These are phyloP conservation scores for Geranomyces variabilis DNA, from an alignment of 192 early-diverging fungal species.

Conservation along the genomic window DNA sequence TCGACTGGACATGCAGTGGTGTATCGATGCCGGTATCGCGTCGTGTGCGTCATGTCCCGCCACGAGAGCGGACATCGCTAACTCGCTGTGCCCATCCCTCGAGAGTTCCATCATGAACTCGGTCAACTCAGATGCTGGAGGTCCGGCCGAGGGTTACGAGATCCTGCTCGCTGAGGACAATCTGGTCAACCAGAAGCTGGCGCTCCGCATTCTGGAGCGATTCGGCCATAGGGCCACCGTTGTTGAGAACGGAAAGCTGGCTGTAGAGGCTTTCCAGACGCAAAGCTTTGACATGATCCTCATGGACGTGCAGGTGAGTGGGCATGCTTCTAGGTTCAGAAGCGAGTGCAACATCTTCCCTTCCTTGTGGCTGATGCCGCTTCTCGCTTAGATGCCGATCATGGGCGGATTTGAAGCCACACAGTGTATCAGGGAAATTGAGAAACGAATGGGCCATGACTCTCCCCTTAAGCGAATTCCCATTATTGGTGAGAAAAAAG, in stretches of 20 bases:
- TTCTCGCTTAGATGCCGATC: conserved; percentile 65
- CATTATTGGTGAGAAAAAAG: conserved; percentile 48
- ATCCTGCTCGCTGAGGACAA: conserved; percentile 88
- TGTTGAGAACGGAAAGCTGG: conserved; percentile 78
- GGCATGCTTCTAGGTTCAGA: not conserved
- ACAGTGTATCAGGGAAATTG: conserved; percentile 72
- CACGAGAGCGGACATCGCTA: conserved; percentile 63
- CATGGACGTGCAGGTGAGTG: conserved; percentile 71
- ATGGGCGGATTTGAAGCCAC: conserved; percentile 91
- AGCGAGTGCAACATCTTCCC: not conserved
- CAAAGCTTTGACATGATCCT: conserved; percentile 70
- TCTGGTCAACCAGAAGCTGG: conserved; percentile 78
- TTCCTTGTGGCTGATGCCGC: too few species aligned
- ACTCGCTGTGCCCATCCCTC: conserved; percentile 72
- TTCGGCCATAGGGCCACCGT: conserved; percentile 77
- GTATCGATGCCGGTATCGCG: conserved; percentile 56
- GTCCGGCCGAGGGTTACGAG: conserved; percentile 53
- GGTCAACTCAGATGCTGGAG: conserved; percentile 17
- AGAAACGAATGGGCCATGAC: conserved; percentile 53
- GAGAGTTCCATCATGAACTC: conserved; percentile 69
- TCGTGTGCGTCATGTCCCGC: conserved; percentile 72
- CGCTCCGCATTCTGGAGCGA: conserved; percentile 30
- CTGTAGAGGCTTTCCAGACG: conserved; percentile 70
- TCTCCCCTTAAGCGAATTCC: conserved; percentile 64
- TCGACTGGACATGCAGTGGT: conserved; percentile 68